Evolutionary conservation across 1,284 basidiomycete species (phyloP).

Genomic region (Fistulinella cinereoalba): DNA sequence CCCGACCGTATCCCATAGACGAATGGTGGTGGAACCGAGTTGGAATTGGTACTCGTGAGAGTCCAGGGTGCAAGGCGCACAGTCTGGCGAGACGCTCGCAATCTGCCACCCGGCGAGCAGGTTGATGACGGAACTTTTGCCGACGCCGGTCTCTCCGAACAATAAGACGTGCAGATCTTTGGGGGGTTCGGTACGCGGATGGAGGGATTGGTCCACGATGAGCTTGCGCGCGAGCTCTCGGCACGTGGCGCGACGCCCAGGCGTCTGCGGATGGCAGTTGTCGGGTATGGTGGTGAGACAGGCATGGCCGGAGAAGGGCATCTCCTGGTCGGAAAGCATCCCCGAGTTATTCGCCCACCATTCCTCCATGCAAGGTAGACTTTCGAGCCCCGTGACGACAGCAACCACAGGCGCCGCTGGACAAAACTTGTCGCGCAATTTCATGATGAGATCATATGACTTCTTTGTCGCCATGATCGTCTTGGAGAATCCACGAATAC

Average conservation of each 20-base stretch:
- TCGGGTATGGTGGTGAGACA: conserved; percentile 27
- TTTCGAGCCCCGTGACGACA: conserved; percentile 36
- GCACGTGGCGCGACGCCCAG: conserved; percentile 18
- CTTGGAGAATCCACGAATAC: conserved; percentile 30
- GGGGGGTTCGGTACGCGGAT: conserved; percentile 16
- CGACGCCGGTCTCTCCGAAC: conserved; percentile 34
- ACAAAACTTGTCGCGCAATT: conserved; percentile 21
- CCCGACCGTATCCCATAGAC: conserved; percentile 32
- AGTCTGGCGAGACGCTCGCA: conserved; percentile 27
- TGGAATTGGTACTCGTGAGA: conserved; percentile 25
- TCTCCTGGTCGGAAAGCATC: conserved; percentile 12
- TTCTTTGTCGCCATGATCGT: conserved; percentile 27
- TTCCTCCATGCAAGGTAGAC: conserved; percentile 24
- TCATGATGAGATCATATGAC: conserved; percentile 25
- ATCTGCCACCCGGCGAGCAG: conserved; percentile 27
- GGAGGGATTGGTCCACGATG: conserved; percentile 15
- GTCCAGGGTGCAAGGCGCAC: conserved; percentile 25
- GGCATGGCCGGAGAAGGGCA: conserved; percentile 22
- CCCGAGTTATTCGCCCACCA: conserved; percentile 30
- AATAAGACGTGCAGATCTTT: conserved; percentile 30
- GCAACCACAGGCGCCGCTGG: conserved; percentile 22
- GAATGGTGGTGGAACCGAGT: conserved; percentile 21
- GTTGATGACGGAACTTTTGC: conserved; percentile 35
- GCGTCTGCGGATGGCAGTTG: conserved; percentile 18
- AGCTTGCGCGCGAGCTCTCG: conserved; percentile 20